A percentile compares a stretch with the other conserved stretches of the same genome.
These are phyloP conservation scores for Haplosporangium sp. DNA, from an alignment of 371 early-diverging fungal species.

Conservation along the genomic window DNA sequence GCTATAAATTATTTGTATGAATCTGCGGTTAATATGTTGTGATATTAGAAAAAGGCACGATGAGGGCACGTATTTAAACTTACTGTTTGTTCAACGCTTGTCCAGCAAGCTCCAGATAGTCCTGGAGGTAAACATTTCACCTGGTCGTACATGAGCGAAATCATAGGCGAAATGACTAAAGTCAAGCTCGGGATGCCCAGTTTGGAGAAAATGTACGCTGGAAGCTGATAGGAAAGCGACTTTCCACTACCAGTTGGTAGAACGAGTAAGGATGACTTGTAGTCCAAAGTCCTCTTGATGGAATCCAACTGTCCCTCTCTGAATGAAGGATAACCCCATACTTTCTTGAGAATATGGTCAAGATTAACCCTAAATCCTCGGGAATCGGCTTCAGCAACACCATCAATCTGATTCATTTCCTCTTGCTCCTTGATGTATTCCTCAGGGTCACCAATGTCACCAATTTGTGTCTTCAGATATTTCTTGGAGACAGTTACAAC, in stretches of 20 bases:
- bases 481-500: conserved; percentile 31
- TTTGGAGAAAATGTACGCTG: conserved; percentile 68
- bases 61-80: conserved; percentile 16
- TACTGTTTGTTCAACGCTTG: conserved; percentile 72
- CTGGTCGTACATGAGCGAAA: conserved; percentile 89
- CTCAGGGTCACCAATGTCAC: conserved; percentile 43
- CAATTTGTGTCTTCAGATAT: conserved; percentile 17
- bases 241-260: conserved; percentile 84
- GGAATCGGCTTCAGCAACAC: background rate
- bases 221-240: conserved; percentile 84
- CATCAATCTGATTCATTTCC: background rate
- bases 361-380: conserved; percentile 50
- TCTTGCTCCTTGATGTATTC: conserved; percentile 40
- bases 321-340: conserved; percentile 59
- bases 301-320: conserved; percentile 63
- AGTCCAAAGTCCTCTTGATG: conserved; percentile 61
- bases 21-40: background rate
- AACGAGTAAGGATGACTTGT: conserved; percentile 64
- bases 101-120: conserved; percentile 72
- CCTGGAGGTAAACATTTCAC: conserved; percentile 72
- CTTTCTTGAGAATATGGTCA: conserved; percentile 47
- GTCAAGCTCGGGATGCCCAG: conserved; percentile 61
- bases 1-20: conserved; percentile 1
- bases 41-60: background rate
- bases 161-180: conserved; percentile 83